Evolutionary conservation across 345 rosid genomes (phyloP), one percentile per base, ranked within the genome.

Genomic region (Linum lewisii): DNA sequence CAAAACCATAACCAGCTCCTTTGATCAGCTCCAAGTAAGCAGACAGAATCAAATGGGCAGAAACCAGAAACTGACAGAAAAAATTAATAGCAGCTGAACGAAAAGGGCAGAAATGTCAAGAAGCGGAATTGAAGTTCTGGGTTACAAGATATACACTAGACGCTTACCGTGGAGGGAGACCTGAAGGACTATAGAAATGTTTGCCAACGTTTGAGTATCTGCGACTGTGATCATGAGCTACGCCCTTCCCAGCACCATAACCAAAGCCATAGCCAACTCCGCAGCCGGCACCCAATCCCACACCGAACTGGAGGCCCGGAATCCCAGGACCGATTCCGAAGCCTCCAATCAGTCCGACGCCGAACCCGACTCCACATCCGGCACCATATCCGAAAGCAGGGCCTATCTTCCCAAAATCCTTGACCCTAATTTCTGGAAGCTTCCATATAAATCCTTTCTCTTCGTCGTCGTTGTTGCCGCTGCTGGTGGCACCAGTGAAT

Each of bases 211-310:
- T 85, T 49, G 86, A 79, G 68, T 82, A 79, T 57, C 65, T 72
- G 9, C 51, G 60, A 0, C 60, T 51, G 47, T 72, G 77, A 58
- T 84, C 97, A 45, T 79, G 74, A 72, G 95, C 98, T 0, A 82
- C 68, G 23, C 98, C 96, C 72, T 71, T 81, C 37, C 96, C 93
- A 1, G 75, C 63, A 4, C 95, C 95, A 79, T 88, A 92, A 2
- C 92, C 96, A 76, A 91, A 88, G 21, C 98, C 98, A 19, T 82
- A 64, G 50, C 98, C 96, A 60, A 88, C 57, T 21, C 96, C 98
- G 69, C 98, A 88, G 47, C 98, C 97, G 24, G 79, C 86, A 51
- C 95, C 97, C 23, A 86, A 61, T 23, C 95, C 94, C 16, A 83
- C 61, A 19, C 96, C 97, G 19, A 88, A 66, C 62, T 86, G 90